Evolutionary conservation across 108 stramenopile genomes (phyloP).

Genomic region (Epipyxis sp.): DNA sequence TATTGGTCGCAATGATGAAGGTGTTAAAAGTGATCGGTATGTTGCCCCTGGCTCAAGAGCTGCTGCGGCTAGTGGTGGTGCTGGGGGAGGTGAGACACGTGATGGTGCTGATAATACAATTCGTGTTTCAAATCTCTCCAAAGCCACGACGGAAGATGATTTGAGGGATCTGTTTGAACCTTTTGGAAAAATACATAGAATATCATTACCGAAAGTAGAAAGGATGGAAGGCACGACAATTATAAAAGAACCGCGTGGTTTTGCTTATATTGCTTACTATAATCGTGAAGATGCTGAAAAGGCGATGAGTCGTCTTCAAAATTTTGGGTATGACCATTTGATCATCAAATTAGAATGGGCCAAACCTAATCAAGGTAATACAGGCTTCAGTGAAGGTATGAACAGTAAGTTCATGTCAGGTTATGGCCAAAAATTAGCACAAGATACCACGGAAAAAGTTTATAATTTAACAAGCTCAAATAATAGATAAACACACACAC

Average conservation of each 20-base stretch:
- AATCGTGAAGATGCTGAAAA: slow-evolving; percentile 78
- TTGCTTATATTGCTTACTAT: slow-evolving; percentile 92
- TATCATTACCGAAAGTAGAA: slow-evolving; percentile 81
- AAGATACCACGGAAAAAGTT: slow-evolving; percentile 95
- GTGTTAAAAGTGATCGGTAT: neutral
- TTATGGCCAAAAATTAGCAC: slow-evolving; percentile 93
- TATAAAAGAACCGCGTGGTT: slow-evolving; percentile 87
- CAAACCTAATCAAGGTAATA: slow-evolving; percentile 57
- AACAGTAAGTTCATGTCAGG: slow-evolving; percentile 70
- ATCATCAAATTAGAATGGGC: slow-evolving; percentile 99
- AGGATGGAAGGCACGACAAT: slow-evolving; percentile 59
- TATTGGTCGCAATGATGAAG: neutral
- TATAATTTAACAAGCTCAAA: slow-evolving; percentile 44
- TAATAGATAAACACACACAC: neutral
- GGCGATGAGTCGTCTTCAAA: slow-evolving; percentile 91
- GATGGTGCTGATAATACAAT: slow-evolving; percentile 71
- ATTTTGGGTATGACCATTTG: slow-evolving; percentile 96
- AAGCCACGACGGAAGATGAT: slow-evolving; percentile 91
- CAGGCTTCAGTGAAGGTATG: slow-evolving; percentile 55
- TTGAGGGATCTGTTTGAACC: slow-evolving; percentile 83
- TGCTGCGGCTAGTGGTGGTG: neutral
- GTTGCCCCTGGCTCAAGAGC: slow-evolving; percentile 14
- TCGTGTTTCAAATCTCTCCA: slow-evolving; percentile 95
- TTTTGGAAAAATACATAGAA: slow-evolving; percentile 89
- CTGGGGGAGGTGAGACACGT: slow-evolving; percentile 33